A percentile compares a stretch with the other conserved stretches of the same genome.
Conservation (phyloP, 2,329 filamentous ascomycete genomes). For the Teratosphaeria destructans region DNA sequence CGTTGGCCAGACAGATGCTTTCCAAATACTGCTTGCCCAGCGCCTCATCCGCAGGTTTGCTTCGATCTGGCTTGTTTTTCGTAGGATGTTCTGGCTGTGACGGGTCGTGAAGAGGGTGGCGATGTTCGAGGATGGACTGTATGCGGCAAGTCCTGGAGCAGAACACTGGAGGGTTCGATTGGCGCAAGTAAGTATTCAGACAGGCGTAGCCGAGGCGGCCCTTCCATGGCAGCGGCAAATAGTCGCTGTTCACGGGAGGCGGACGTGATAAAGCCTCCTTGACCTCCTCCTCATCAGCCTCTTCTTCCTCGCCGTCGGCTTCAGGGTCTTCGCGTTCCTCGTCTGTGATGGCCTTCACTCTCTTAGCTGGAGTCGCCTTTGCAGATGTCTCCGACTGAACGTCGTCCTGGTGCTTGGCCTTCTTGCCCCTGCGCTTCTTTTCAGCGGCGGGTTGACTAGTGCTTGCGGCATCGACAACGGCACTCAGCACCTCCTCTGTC, state of each 20-base stretch:
- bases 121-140: slow-evolving; percentile 78
- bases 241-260: slow-evolving; percentile 72
- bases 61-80: slow-evolving; percentile 76
- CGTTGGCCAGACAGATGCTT: slow-evolving; percentile 68
- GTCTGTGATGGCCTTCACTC: slow-evolving; percentile 13
- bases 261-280: slow-evolving; percentile 51
- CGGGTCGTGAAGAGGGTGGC: slow-evolving; percentile 68
- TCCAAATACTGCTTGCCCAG: slow-evolving; percentile 66
- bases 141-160: slow-evolving; percentile 87
- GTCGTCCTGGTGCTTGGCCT: slow-evolving; percentile 6
- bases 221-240: slow-evolving; percentile 80
- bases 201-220: slow-evolving; percentile 86
- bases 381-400: slow-evolving; percentile 5
- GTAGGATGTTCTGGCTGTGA: slow-evolving; percentile 66
- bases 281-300: slow-evolving; percentile 47
- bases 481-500: slow-evolving; percentile 8
- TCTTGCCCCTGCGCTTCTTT: slow-evolving; percentile 7
- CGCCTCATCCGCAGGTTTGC: slow-evolving; percentile 53
- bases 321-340: slow-evolving; percentile 38
- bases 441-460: background rate
- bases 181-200: slow-evolving; percentile 81
- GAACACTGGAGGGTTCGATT: slow-evolving; percentile 74
- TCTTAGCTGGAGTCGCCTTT: slow-evolving; percentile 13
- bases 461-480: slow-evolving; percentile 5
- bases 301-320: slow-evolving; percentile 39